These are phyloP conservation scores for Neopestalotiopsis sp. DNA, from an alignment of 2,329 filamentous ascomycete genomes.

Conservation along the genomic window DNA sequence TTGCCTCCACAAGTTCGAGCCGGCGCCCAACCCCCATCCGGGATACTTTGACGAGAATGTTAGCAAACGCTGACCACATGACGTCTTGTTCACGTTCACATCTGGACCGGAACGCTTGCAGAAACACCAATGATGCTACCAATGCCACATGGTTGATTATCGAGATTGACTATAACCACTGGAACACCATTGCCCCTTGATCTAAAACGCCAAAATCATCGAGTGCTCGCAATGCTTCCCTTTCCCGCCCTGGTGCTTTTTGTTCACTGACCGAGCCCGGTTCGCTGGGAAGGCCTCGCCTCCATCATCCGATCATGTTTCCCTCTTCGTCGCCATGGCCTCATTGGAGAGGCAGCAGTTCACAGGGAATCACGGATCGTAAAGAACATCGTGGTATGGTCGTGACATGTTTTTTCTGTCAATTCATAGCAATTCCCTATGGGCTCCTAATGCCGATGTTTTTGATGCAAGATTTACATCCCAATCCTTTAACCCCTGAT, in stretches of 20 bases:
- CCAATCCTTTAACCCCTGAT: conserved; percentile 36
- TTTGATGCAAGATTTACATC: conserved; percentile 39
- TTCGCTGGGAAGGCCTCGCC: background rate
- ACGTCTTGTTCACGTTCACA: too few relatives aligned
- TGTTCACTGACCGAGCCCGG: background rate
- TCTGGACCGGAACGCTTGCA: background rate
- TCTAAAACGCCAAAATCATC: conserved; percentile 7
- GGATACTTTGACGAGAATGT: too few relatives aligned
- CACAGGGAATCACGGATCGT: conserved; percentile 9
- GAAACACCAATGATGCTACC: background rate
- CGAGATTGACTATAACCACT: conserved; percentile 10
- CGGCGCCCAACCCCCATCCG: too few relatives aligned
- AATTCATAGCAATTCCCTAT: conserved; percentile 33
- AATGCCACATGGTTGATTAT: conserved; percentile 10
- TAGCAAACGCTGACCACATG: too few relatives aligned
- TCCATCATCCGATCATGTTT: conserved; percentile 5
- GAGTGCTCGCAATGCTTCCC: conserved; percentile 7
- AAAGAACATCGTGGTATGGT: conserved; percentile 12
- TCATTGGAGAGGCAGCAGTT: conserved; percentile 10
- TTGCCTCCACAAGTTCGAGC: too few relatives aligned
- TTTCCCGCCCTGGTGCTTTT: background rate
- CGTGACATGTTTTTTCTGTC: conserved; percentile 32
- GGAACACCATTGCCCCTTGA: conserved; percentile 1
- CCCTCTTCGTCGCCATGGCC: conserved; percentile 11
- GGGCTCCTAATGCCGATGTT: conserved; percentile 32